phyloP scores from a whole-genome alignment of 805 yeast species.

The Myxozyma lipomycoides region DNA sequence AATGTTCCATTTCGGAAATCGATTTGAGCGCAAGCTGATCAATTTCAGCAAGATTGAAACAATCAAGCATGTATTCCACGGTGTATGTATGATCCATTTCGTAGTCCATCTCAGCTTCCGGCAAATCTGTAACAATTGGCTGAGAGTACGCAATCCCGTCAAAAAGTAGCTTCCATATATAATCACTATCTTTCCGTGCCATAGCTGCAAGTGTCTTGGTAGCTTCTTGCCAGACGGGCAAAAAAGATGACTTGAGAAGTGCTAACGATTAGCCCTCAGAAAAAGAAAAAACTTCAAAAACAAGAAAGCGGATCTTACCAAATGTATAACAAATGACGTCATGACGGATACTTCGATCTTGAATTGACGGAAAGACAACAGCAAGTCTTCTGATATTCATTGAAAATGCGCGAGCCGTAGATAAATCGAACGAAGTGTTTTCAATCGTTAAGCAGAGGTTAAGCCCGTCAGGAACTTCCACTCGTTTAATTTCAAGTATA shows the following conservation, averaged over 20 bases:
- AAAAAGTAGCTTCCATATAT: constrained; percentile 15
- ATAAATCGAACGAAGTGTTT: constrained; percentile 63
- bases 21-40: neutral
- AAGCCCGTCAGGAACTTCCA: constrained; percentile 43
- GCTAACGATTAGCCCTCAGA: constrained; percentile 50
- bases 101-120: neutral
- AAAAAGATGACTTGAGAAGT: constrained; percentile 64
- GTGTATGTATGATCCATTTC: neutral
- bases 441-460: constrained; percentile 59
- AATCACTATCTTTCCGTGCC: constrained; percentile 32
- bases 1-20: neutral
- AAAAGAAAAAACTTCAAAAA: neutral
- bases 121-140: neutral
- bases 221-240: constrained; percentile 82
- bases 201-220: constrained; percentile 54
- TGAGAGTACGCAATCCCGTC: constrained; percentile 1
- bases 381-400: constrained; percentile 53
- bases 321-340: constrained; percentile 9
- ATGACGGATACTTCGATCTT: constrained; percentile 2
- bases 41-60: neutral
- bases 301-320: too few relatives aligned
- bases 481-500: constrained; percentile 32
- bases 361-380: constrained; percentile 15
- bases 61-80: neutral
- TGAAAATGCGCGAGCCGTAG: constrained; percentile 69